A percentile compares a stretch with the other conserved stretches of the same genome.
Evolutionary conservation across 106 monocot genomes (phyloP).

Genomic region (Xerophyta viscosa): DNA sequence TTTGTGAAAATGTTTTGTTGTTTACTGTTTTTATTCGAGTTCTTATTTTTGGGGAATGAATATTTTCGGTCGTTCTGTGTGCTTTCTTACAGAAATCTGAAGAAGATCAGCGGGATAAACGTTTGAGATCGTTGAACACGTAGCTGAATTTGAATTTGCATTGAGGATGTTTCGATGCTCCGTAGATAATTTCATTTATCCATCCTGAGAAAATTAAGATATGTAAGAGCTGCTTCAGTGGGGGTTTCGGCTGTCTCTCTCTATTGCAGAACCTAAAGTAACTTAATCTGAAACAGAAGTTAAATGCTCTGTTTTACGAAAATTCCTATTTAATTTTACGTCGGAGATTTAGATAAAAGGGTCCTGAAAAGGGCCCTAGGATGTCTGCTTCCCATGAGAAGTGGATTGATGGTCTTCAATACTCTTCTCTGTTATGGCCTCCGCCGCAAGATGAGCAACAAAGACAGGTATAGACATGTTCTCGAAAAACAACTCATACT

Average conservation of each 20-base stretch:
- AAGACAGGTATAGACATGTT: constrained; percentile 44
- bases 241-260: not conserved
- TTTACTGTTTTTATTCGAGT: not conserved
- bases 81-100: constrained; percentile 1
- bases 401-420: constrained; percentile 88
- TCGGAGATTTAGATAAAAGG: not conserved
- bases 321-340: not conserved
- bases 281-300: not conserved
- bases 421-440: constrained; percentile 72
- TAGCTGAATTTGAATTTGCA: no score
- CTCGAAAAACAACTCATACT: not conserved
- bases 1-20: not conserved
- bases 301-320: constrained; percentile 8
- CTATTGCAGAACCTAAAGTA: not conserved
- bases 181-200: not conserved
- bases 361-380: not conserved
- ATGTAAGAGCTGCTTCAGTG: not conserved
- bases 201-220: not conserved
- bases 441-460: constrained; percentile 79
- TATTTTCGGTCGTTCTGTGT: not conserved
- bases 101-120: not conserved
- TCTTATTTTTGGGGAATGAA: not conserved
- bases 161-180: not conserved
- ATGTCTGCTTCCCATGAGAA: constrained; percentile 53
- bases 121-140: not conserved